Evolutionary conservation across 768 basidiomycete genomes (phyloP), one percentile per base, ranked within the genome.

Genomic region (Serendipita indica): DNA sequence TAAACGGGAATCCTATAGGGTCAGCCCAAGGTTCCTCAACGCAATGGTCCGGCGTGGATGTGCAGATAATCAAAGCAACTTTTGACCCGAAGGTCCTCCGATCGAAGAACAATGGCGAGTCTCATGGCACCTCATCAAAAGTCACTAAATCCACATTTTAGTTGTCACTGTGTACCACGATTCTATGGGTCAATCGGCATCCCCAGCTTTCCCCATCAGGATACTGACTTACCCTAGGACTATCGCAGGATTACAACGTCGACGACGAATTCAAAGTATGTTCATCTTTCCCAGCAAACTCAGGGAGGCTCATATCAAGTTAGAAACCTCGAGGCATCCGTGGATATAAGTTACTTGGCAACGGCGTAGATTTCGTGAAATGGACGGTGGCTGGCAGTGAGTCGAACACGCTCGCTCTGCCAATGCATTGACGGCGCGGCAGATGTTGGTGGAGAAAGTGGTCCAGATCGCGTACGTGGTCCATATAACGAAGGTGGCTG

Each of bases 131-230:
- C n/a, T n/a, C n/a, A n/a, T n/a, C n/a, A n/a, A n/a, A n/a, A n/a
- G n/a, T n/a, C n/a, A n/a, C 41, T 43, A 25, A 43, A 7, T n/a
- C 18, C n/a, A n/a, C 7, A 7, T 5, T 43, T 18, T 25, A 43
- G 41, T 43, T n/a, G 27, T 43, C n/a, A 43, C 41, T 6, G 41
- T 43, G 18, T 43, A 43, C 27, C 41, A 43, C 27, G 41, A 43
- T 25, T 18, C 18, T 43, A 43, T 25, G 18, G 41, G 41, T 43
- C 7, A 43, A 25, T 18, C 41, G n/a, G n/a, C n/a, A 73, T 77
- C 54, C 68, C 76, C 63, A 76, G 75, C 28, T 77, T 72, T 62
- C 62, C 70, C 32, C 67, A 77, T 20, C 65, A 72, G 32, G 75
- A 75, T 27, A 70, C 73, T 0, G 74, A 76, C 27, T 64, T 65